Base-by-base conservation (phyloP, 352 stramenopile species). In the Globisporangium emineosum region DNA sequence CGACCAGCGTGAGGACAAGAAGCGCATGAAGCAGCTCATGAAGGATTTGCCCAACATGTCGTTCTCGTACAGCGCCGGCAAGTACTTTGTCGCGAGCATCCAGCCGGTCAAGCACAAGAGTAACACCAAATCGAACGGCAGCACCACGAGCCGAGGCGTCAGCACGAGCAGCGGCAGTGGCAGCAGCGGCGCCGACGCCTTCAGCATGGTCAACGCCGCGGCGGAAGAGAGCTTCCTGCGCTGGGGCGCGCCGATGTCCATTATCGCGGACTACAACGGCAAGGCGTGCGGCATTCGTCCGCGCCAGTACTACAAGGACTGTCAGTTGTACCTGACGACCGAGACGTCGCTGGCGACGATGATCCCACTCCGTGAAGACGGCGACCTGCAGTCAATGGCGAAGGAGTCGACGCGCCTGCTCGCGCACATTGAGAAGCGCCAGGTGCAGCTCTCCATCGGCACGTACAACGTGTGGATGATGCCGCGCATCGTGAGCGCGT, bases 391-490 rank as follows among this genome's bases (percentile, higher is more conserved):
- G 45, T 83, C 72, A 21, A 81, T 89, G 70, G 81, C 83, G 7
- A 88, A 90, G 57, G 83, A 90, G 51, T 92, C 83, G 3, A 86
- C 83, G 37, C 78, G 81, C 9, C 77, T 68, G 25, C 66, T 92
- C 29, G 81, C 83, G 10, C 77, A 89, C 42, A 55, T 90, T 17
- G 81, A 90, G 45, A 76, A 74, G 32, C 77, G 78, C 19, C 79
- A 80, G 21, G 79, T 92, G 30, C 65, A 62, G 27, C 35, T 93
- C 7, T 80, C 68, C 29, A 70, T 93, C 7, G 84, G 81, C 29
- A 93, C 81, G 13, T 93, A 91, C 73, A 93, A 91, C 60, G 80
- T 93, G 15, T 93, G 84, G 84, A 93, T 93, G 84, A 77, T 93
- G 77, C 84, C 83, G 8, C 81, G 81, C 50, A 91, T 90, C 57